A percentile compares a stretch with the other conserved stretches of the same genome.
Conservation (phyloP, 495 filamentous ascomycete species). For the Darksidea phi region DNA sequence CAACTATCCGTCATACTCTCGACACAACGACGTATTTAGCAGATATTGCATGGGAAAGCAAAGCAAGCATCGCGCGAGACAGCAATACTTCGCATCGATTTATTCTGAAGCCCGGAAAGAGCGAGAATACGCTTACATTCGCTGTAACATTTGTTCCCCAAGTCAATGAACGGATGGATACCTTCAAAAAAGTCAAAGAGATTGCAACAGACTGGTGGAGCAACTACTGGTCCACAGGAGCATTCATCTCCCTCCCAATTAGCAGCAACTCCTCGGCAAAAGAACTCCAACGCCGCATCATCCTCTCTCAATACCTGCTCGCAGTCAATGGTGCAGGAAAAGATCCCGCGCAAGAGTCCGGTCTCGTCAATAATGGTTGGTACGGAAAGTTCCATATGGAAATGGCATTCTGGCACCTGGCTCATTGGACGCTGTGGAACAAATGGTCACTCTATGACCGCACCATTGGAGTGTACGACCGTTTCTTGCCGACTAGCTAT, state of each 20-base stretch:
- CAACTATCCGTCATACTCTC: slow-evolving; percentile 49
- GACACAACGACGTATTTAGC: slow-evolving; percentile 50
- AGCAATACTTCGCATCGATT: slow-evolving; percentile 48
- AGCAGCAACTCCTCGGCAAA: slow-evolving; percentile 43
- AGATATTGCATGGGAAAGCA: slow-evolving; percentile 43
- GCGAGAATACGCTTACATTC: slow-evolving; percentile 11
- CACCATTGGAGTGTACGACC: slow-evolving; percentile 48
- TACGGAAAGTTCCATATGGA: slow-evolving; percentile 49
- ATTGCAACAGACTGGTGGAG: slow-evolving; percentile 42
- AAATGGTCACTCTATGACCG: slow-evolving; percentile 40
- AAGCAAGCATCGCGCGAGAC: slow-evolving; percentile 43
- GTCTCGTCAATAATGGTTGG: slow-evolving; percentile 57
- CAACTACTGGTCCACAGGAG: slow-evolving; percentile 48
- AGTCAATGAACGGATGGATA: neutral
- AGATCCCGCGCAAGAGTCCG: slow-evolving; percentile 45
- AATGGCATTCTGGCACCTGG: slow-evolving; percentile 56
- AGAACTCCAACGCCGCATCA: slow-evolving; percentile 52
- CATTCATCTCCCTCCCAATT: slow-evolving; percentile 50
- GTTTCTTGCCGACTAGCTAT: slow-evolving; percentile 49
- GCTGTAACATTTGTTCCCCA: slow-evolving; percentile 23
- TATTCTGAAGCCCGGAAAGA: slow-evolving; percentile 38
- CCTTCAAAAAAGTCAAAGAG: slow-evolving; percentile 3
- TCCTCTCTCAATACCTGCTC: slow-evolving; percentile 52
- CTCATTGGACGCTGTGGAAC: slow-evolving; percentile 55
- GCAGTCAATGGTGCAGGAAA: slow-evolving; percentile 49